Evolutionary conservation across 495 filamentous ascomycete genomes (phyloP), one percentile per base, ranked within the genome.

Genomic region (Hypoxylon trugodes): DNA sequence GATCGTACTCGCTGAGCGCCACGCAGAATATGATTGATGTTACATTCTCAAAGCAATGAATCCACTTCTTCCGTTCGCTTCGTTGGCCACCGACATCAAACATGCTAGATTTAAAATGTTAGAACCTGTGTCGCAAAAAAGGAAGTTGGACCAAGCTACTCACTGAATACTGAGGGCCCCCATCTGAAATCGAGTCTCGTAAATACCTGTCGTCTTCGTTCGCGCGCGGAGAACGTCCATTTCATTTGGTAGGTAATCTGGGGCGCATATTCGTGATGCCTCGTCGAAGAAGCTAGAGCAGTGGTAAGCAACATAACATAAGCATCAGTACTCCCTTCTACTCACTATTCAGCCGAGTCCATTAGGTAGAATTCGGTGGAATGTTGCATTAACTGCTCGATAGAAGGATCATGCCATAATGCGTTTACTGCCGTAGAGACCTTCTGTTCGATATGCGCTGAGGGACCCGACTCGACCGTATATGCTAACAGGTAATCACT

Each of bases 1-100:
- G 95, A 71, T 98, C 95, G 74, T 98, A 98, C 75, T 98, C 95
- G 81, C 96, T 98, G 65, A 98, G 79, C 15, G 95, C 96, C 38
- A 98, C 95, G 68, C 95, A 98, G 79, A 98, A 98, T 68, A 98
- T 98, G 75, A 98, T 98, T n/a, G 95, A 98, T 7, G 95, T 98
- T 64, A 98, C 95, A 65, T 97, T 97, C 74, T 98, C 95, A 73
- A 98, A 98, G 80, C 95, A 98, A 78, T 98, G 95, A 69, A 98
- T 98, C 95, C 95, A 98, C 77, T 98, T 98, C 79, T 98, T 98
- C 50, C 95, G 86, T 74, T 98, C 95, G 74, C 93, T 97, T 66
- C 95, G 82, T 78, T 98, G 95, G 26, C 95, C 95, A 56, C 95
- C 95, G 16, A 98, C 95, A 74, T 98, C 95, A 73, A 98, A 98